Percentiles rank a stretch among this genome's conserved stretches.
phyloP scores from a whole-genome alignment of 768 basidiomycete genomes.

The Amanita brunnescens region DNA sequence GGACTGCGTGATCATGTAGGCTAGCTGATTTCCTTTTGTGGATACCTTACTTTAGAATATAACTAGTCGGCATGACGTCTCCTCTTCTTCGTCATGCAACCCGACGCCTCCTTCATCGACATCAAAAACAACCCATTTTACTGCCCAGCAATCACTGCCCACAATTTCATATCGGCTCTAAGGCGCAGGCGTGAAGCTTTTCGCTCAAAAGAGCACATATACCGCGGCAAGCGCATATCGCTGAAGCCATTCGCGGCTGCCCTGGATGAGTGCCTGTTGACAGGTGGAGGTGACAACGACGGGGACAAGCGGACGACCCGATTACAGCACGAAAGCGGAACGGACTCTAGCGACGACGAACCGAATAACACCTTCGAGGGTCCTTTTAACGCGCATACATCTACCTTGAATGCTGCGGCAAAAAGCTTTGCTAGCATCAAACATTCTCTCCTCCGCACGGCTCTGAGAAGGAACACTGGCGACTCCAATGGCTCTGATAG shows the following conservation, averaged over 20 bases:
- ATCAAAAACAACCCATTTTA: slow-evolving; percentile 53
- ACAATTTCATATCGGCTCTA: slow-evolving; percentile 36
- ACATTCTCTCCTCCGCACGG: background rate
- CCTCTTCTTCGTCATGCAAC: background rate
- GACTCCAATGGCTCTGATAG: background rate
- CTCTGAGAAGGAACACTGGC: background rate
- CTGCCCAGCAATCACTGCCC: slow-evolving; percentile 42
- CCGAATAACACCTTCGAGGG: background rate
- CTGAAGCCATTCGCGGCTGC: slow-evolving; percentile 25
- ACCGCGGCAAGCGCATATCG: slow-evolving; percentile 6
- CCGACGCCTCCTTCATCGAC: slow-evolving; percentile 13
- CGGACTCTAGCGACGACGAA: background rate
- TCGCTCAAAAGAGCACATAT: slow-evolving; percentile 10
- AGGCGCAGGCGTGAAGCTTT: slow-evolving; percentile 21
- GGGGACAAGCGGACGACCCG: background rate
- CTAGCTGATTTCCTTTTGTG: background rate
- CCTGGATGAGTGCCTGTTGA: slow-evolving; percentile 22
- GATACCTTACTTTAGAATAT: background rate
- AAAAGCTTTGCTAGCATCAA: background rate
- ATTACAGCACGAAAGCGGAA: background rate
- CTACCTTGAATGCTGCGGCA: background rate
- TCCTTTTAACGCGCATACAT: slow-evolving; percentile 1
- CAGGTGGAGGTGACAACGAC: slow-evolving; percentile 12
- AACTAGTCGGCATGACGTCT: background rate
- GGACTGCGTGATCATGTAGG: slow-evolving; percentile 54